Evolutionary conservation across 2,329 filamentous ascomycete genomes (phyloP), one percentile per base, ranked within the genome.

Genomic region (Beauveria pseudobassiana): DNA sequence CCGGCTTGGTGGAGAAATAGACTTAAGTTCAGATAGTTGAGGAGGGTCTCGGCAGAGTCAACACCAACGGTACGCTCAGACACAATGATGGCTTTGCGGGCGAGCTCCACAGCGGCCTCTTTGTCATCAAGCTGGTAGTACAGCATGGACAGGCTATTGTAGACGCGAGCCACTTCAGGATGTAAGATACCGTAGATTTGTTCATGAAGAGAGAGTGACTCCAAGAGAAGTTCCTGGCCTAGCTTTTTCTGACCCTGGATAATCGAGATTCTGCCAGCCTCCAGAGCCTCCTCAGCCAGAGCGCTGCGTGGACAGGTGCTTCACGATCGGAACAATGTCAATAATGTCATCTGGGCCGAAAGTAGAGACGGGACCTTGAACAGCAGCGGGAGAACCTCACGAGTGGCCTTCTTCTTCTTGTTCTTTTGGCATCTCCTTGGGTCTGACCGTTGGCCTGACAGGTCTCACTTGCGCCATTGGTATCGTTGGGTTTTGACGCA

Each of bases 61-160:
- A 99, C 83, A 71, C 95, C 95, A 34, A 97, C 82, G 1, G 95
- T 99, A 60, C 95, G 86, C 80, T 99, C 95, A 2, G 93, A 90
- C 48, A 99, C 93, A 64, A 99, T 93, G 67, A 96, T 93, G 26
- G 95, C 93, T 79, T 99, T 99, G 72, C 92, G 90, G 20, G 95
- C 93, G 65, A 99, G 85, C 76, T 99, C 95, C 26, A 98, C 89
- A 26, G 95, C 95, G 10, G 91, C 91, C 43, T 93, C 90, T 81
- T 98, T 98, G 79, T 99, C 95, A 60, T 98, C 95, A n/a, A 96
- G 84, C 74, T 96, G 90, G 76, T 96, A 98, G 78, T 97, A 97
- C 61, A 98, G 83, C 81, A 96, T 96, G 3, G 95, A 96, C 51
- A 99, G 77, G 58, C 90, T 92, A 76, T 96, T 93, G 80, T 99